phyloP scores from a whole-genome alignment of 2,329 filamentous ascomycete species.

The Penicillium corylophilum region DNA sequence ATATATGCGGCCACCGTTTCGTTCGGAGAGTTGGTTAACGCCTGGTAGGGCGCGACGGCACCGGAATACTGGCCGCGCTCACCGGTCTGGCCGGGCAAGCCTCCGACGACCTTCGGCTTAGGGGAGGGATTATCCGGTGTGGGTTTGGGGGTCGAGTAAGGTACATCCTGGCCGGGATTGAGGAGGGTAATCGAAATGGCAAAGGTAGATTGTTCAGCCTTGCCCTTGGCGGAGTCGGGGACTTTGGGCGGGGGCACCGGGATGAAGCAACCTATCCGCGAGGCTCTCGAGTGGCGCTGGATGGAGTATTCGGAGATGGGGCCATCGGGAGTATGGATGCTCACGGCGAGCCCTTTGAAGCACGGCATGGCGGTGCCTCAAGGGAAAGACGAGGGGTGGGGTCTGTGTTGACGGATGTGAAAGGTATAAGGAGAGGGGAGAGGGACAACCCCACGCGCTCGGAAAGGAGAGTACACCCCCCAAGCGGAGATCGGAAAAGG shows the following conservation, averaged over 20 bases:
- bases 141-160: slow-evolving; percentile 85
- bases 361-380: slow-evolving; percentile 67
- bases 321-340: slow-evolving; percentile 78
- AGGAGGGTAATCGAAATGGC: slow-evolving; percentile 97
- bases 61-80: slow-evolving; percentile 56
- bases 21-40: slow-evolving; percentile 87
- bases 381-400: background rate
- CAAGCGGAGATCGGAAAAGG: slow-evolving; percentile 1
- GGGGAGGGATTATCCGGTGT: slow-evolving; percentile 75
- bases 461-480: slow-evolving; percentile 4
- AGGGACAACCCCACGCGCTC: slow-evolving; percentile 14
- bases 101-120: slow-evolving; percentile 76
- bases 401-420: background rate
- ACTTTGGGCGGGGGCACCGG: slow-evolving; percentile 87
- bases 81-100: slow-evolving; percentile 56
- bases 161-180: slow-evolving; percentile 82
- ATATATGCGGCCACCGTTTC: slow-evolving; percentile 99
- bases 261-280: slow-evolving; percentile 95
- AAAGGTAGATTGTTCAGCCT: slow-evolving; percentile 91
- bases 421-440: slow-evolving; percentile 5
- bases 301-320: slow-evolving; percentile 91
- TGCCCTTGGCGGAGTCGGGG: slow-evolving; percentile 64
- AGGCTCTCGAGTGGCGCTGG: slow-evolving; percentile 86
- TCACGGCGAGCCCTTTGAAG: slow-evolving; percentile 98
- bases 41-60: slow-evolving; percentile 78